phyloP scores from a whole-genome alignment of 2,329 filamentous ascomycete genomes.

The Sporothrix curviconia region DNA sequence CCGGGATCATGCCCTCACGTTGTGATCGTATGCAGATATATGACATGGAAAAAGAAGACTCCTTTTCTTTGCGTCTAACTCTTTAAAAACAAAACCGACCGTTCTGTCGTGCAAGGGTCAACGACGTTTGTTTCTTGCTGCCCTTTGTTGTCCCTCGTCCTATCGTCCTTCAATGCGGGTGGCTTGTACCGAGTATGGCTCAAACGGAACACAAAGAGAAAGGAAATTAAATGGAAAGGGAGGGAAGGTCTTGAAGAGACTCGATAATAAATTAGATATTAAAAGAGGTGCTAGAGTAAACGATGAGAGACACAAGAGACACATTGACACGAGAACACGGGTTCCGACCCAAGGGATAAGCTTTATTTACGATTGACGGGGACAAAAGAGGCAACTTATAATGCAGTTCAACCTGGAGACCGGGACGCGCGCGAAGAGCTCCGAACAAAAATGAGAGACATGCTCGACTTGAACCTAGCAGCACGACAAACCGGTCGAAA shows the following conservation, averaged over 20 bases:
- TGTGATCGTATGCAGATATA: no score
- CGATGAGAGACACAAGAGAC: background rate
- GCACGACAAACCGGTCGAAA: background rate
- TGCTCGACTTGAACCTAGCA: background rate
- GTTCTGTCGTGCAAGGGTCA: background rate
- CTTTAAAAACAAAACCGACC: no score
- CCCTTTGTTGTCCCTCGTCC: no score
- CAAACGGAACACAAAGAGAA: background rate
- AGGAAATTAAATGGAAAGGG: background rate
- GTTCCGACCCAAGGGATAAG: background rate
- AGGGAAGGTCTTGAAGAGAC: background rate
- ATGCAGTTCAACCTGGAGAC: background rate
- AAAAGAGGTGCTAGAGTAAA: no score
- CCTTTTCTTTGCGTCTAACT: no score
- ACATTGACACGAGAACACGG: background rate
- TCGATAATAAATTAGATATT: no score
- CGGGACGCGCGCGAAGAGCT: background rate
- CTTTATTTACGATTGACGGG: background rate
- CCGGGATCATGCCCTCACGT: no score
- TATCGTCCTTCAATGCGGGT: background rate
- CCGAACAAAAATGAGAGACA: no score
- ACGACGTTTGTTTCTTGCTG: background rate
- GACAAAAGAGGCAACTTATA: conserved; percentile 1
- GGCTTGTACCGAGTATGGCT: background rate
- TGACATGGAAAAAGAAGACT: background rate